Evolutionary conservation across 1,284 basidiomycete genomes (phyloP), one percentile per base, ranked within the genome.

Genomic region (Leccinum holopus): DNA sequence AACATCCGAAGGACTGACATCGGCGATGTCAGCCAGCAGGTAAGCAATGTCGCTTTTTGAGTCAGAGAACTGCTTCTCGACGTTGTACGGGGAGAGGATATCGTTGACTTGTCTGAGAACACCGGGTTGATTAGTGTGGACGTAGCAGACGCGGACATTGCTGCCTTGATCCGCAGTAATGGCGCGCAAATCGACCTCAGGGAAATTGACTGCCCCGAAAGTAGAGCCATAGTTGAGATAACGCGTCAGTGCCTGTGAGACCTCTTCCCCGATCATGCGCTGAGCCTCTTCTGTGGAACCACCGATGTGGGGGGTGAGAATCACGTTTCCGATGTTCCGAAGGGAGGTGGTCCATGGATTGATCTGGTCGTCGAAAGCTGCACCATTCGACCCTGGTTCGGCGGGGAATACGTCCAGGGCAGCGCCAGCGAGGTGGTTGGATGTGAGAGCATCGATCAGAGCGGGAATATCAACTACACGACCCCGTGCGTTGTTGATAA

Each of bases 271-370:
- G 68, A 99, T 99, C 86, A 97, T 95, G 57, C 89, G 86, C 78
- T 99, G 97, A 3, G 97, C 97, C 78, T 99, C 97, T 77, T 99
- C 97, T 11, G 97, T 99, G 51, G 95, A 98, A 53, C 97, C 97
- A 65, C 97, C 97, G 70, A 99, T 98, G 76, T 99, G 97, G 18
- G 97, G 97, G 0, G 96, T 98, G 69, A 98, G 88, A 74, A 98
- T 95, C 66, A 97, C 85, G 77, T 98, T 98, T 57, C 90, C 87
- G 63, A 93, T 79, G 3, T 80, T 78, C 63, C 92, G 85, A 41
- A 98, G 84, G 30, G 86, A 78, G 64, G 84, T 87, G 16, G 91
- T 82, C 88, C 94, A 98, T 2, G 85, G 63, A 75, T 96, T 97
- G 67, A 97, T 80, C 68, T 88, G 79, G 77, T 97, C 88, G 73